phyloP scores from a whole-genome alignment of 1,284 basidiomycete species.

The Athelia sp. region DNA sequence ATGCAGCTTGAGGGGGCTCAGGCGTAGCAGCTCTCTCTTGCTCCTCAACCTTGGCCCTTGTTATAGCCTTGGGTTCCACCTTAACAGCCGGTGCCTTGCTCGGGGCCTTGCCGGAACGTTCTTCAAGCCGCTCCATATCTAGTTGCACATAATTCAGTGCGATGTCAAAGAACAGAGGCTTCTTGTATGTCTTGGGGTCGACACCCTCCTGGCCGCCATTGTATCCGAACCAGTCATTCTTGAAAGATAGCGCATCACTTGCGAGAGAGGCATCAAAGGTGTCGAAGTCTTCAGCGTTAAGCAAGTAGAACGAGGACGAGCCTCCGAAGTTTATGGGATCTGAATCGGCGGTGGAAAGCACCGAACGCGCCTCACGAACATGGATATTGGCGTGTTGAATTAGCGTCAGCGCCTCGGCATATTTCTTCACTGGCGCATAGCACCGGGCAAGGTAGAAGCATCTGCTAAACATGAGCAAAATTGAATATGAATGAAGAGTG shows the following conservation, averaged over 20 bases:
- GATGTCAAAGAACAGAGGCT: slow-evolving; percentile 89
- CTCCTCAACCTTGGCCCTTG: slow-evolving; percentile 20
- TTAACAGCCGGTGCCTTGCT: slow-evolving; percentile 7
- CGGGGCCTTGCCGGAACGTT: slow-evolving; percentile 60
- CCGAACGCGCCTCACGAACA: slow-evolving; percentile 60
- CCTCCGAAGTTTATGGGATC: slow-evolving; percentile 38
- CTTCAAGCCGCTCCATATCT: slow-evolving; percentile 74
- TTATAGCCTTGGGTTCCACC: slow-evolving; percentile 15
- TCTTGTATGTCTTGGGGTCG: slow-evolving; percentile 53
- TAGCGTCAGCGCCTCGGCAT: slow-evolving; percentile 65
- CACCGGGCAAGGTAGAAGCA: slow-evolving; percentile 69
- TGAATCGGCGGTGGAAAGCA: slow-evolving; percentile 35
- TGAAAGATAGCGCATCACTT: slow-evolving; percentile 50
- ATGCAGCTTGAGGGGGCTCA: slow-evolving; percentile 23
- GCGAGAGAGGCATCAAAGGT: slow-evolving; percentile 46
- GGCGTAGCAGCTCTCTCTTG: slow-evolving; percentile 32
- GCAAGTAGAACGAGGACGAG: slow-evolving; percentile 48
- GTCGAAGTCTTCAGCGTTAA: slow-evolving; percentile 40
- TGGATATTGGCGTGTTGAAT: slow-evolving; percentile 66
- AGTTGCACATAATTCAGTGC: slow-evolving; percentile 90
- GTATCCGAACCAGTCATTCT: slow-evolving; percentile 76
- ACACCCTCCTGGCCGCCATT: slow-evolving; percentile 56
- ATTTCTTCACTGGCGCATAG: slow-evolving; percentile 65
- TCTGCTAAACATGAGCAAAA: slow-evolving; percentile 27
- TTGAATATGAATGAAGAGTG: not conserved